Conservation (phyloP, 2,329 filamentous ascomycete genomes). For the Arthrobotrys sphaeroides region DNA sequence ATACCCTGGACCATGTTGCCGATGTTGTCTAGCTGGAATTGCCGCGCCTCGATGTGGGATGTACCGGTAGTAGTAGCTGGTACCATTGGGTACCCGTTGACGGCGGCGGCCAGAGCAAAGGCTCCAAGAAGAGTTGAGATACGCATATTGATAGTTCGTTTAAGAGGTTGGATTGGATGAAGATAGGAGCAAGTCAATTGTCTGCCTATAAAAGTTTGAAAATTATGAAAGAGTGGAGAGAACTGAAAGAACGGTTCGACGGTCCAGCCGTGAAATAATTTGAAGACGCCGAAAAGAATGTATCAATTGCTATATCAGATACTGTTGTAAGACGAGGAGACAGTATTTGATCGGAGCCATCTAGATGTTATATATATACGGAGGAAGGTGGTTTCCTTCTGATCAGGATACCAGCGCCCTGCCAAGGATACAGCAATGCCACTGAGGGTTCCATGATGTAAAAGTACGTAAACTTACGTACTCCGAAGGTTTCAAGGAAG, state of each 20-base stretch:
- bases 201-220: neutral
- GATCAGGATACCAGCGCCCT: too few species aligned
- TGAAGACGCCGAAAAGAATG: neutral
- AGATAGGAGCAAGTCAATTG: conserved; percentile 26
- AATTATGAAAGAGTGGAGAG: neutral
- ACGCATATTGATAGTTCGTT: neutral
- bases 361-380: neutral
- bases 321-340: neutral
- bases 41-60: neutral
- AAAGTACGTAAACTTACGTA: neutral
- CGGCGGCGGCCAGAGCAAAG: neutral
- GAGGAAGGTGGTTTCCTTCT: neutral
- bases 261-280: conserved; percentile 24
- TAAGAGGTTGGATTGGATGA: neutral
- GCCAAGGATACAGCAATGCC: too few species aligned
- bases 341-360: neutral
- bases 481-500: neutral
- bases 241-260: neutral
- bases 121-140: conserved; percentile 12
- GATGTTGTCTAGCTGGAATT: neutral
- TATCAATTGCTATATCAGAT: neutral
- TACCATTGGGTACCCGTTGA: neutral
- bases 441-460: neutral
- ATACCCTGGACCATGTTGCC: neutral
- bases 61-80: neutral